Percentiles rank a stretch among this genome's conserved stretches.
phyloP scores from a whole-genome alignment of 1,284 basidiomycete species.

The Vanrija pseudolonga region DNA sequence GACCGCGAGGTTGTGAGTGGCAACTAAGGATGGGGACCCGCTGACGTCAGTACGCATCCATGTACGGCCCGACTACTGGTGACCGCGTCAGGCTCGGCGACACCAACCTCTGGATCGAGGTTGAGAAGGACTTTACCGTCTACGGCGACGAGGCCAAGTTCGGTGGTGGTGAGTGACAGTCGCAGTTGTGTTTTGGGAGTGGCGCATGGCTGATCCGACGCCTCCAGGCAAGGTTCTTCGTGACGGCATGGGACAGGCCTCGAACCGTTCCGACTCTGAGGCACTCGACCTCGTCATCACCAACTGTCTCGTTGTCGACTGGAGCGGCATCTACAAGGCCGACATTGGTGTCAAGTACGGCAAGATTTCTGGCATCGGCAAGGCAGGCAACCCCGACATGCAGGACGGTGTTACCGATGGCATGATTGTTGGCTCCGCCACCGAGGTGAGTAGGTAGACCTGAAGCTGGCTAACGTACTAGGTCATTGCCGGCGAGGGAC shows the following conservation, averaged over 20 bases:
- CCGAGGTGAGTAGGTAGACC: conserved; percentile 54
- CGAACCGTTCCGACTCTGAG: conserved; percentile 63
- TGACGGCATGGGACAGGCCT: conserved; percentile 96
- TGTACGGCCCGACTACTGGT: conserved; percentile 93
- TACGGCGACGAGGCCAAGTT: conserved; percentile 95
- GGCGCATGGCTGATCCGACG: no score
- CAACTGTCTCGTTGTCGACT: conserved; percentile 91
- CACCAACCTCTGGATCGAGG: conserved; percentile 84
- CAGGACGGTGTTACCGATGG: conserved; percentile 75
- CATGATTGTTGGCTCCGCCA: conserved; percentile 79
- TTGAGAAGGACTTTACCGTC: conserved; percentile 72
- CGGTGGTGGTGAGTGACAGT: conserved; percentile 79
- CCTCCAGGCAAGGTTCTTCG: conserved; percentile 76
- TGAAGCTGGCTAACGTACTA: no score
- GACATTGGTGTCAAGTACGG: conserved; percentile 92
- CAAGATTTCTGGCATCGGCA: conserved; percentile 81
- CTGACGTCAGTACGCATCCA: conserved; percentile 64
- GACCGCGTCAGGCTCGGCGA: conserved; percentile 87
- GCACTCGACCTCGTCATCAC: conserved; percentile 89
- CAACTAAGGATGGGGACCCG: conserved; percentile 14
- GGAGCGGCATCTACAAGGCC: conserved; percentile 96
- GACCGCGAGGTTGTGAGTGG: conserved; percentile 47
- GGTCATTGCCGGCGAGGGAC: conserved; percentile 89
- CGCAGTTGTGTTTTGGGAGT: no score
- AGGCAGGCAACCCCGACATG: conserved; percentile 93